Conservation (phyloP, 2,329 filamentous ascomycete genomes). For the Diaporthe amygdali region DNA sequence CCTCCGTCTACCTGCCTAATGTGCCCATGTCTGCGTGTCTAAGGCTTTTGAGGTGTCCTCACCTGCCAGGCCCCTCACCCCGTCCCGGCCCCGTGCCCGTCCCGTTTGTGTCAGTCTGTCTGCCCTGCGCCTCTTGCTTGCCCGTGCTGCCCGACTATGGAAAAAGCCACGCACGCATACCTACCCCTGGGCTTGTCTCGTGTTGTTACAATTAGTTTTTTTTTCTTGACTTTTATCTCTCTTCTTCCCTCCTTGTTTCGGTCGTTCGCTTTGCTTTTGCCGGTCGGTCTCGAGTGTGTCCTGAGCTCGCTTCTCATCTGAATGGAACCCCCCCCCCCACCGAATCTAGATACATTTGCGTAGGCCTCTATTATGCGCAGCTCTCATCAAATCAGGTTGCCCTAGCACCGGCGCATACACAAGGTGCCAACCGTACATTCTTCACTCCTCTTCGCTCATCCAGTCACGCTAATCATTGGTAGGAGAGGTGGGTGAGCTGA, state of each 20-base stretch:
- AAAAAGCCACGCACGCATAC: neutral
- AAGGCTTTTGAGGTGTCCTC: neutral
- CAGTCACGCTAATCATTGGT: constrained; percentile 38
- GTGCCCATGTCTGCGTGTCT: neutral
- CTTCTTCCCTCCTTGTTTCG: constrained; percentile 40
- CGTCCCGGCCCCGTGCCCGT: neutral
- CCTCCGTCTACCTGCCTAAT: neutral
- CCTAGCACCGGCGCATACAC: constrained; percentile 32
- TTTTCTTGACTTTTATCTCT: too few relatives aligned
- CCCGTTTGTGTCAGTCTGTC: constrained; percentile 11
- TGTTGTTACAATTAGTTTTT: constrained; percentile 20
- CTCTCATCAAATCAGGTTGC: constrained; percentile 28
- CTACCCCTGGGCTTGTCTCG: neutral
- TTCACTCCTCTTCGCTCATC: constrained; percentile 14
- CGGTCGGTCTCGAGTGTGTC: neutral
- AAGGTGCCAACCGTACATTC: constrained; percentile 22
- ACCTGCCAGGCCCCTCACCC: neutral
- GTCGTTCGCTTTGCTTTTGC: neutral
- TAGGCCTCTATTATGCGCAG: constrained; percentile 11
- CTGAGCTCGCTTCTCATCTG: neutral
- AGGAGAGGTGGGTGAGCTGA: constrained; percentile 45
- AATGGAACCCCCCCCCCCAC: neutral
- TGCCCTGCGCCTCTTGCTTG: neutral
- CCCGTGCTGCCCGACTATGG: neutral
- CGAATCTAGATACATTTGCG: neutral